A percentile compares a stretch with the other conserved stretches of the same genome.
These are phyloP conservation scores for Xylaria sp. DNA, from an alignment of 2,329 filamentous ascomycete species.

Conservation along the genomic window DNA sequence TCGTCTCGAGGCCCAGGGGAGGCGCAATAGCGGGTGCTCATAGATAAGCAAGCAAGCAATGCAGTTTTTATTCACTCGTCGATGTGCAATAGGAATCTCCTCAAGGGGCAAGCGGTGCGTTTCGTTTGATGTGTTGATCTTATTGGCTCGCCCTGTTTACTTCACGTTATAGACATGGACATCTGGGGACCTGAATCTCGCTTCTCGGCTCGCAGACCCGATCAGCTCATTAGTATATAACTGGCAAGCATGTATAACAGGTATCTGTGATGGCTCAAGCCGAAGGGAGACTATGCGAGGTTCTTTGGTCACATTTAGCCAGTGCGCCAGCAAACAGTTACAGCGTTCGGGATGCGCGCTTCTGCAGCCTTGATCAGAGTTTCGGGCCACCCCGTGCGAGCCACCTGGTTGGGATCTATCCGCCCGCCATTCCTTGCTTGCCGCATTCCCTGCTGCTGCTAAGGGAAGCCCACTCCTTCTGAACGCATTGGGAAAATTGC, in stretches of 20 bases:
- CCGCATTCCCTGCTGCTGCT: constrained; percentile 44
- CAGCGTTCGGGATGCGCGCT: constrained; percentile 38
- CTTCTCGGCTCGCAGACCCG: constrained; percentile 28
- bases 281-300: constrained; percentile 24
- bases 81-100: neutral
- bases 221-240: constrained; percentile 11
- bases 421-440: constrained; percentile 47
- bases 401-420: constrained; percentile 51
- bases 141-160: neutral
- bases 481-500: constrained; percentile 44
- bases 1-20: neutral
- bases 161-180: neutral
- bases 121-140: neutral
- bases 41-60: constrained; percentile 16
- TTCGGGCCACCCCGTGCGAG: constrained; percentile 51
- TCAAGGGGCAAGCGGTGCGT: neutral
- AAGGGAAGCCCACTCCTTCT: constrained; percentile 40
- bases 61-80: neutral
- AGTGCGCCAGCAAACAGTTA: constrained; percentile 33
- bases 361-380: constrained; percentile 47
- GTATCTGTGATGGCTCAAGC: constrained; percentile 5
- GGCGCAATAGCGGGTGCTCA: neutral
- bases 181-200: constrained; percentile 3
- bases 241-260: constrained; percentile 1
- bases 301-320: constrained; percentile 36